phyloP scores from a whole-genome alignment of 306 rosid species.

The Cucurbita argyrosperma region DNA sequence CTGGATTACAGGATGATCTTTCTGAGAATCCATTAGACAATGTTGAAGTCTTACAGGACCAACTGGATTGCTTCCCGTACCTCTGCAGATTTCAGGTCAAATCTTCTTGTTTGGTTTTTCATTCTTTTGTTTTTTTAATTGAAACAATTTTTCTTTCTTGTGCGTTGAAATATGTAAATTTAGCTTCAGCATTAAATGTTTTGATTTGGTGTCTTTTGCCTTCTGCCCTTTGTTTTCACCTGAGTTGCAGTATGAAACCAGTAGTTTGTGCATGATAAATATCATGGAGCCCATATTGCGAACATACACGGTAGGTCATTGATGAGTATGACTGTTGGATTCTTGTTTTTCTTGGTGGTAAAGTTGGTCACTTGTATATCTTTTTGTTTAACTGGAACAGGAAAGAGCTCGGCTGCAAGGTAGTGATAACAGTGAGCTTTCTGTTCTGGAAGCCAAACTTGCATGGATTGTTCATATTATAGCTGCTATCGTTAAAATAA shows the following conservation, averaged over 20 bases:
- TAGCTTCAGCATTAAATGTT: background rate
- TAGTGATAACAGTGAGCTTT: constrained; percentile 57
- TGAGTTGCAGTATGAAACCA: constrained; percentile 80
- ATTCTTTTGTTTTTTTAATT: background rate
- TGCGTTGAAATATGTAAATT: background rate
- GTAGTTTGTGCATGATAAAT: constrained; percentile 79
- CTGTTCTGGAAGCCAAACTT: constrained; percentile 80
- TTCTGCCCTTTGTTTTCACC: background rate
- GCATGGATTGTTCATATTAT: constrained; percentile 95
- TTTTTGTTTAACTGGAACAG: constrained; percentile 31
- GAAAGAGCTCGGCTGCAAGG: constrained; percentile 80
- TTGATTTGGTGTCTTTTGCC: background rate
- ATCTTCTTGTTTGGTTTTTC: background rate
- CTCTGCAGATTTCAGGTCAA: constrained; percentile 90
- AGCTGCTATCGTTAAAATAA: constrained; percentile 84
- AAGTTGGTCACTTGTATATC: constrained; percentile 14
- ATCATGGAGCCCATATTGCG: constrained; percentile 84
- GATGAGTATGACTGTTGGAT: background rate
- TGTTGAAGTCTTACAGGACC: constrained; percentile 97
- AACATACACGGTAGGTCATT: constrained; percentile 62
- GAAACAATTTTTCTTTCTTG: background rate
- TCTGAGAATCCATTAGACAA: constrained; percentile 96
- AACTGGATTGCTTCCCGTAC: constrained; percentile 88
- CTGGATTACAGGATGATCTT: constrained; percentile 78
- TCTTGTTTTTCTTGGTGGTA: background rate